phyloP scores from a whole-genome alignment of 306 rosid genomes.

The Carpinus fangiana region DNA sequence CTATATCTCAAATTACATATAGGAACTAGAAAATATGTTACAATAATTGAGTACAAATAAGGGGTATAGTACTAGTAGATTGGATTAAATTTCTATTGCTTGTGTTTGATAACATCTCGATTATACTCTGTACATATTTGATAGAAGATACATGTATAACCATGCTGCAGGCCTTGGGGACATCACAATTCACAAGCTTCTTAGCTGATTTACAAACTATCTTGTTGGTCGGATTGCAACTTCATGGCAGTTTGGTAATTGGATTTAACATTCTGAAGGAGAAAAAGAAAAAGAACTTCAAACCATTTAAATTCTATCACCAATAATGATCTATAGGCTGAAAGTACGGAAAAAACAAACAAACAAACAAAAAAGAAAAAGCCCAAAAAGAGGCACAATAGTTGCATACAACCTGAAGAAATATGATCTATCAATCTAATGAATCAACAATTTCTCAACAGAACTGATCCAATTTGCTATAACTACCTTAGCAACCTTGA shows the following conservation, averaged over 20 bases:
- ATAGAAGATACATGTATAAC: conserved; percentile 1
- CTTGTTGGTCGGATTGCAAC: conserved; percentile 35
- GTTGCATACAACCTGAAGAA: neutral
- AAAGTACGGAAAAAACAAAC: neutral
- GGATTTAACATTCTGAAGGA: conserved; percentile 66
- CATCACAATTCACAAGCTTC: conserved; percentile 13
- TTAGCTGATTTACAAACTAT: conserved; percentile 33
- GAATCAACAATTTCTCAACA: conserved; percentile 11
- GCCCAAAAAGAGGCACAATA: neutral
- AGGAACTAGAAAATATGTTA: no score
- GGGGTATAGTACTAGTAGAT: neutral
- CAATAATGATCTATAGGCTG: conserved; percentile 1
- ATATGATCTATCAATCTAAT: conserved; percentile 7
- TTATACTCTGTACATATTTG: neutral
- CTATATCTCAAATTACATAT: no score
- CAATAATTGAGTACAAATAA: no score
- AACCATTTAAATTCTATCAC: conserved; percentile 2
- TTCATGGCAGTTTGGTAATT: conserved; percentile 62
- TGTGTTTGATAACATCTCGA: neutral
- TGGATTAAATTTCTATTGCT: neutral
- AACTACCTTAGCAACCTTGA: neutral
- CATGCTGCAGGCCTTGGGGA: conserved; percentile 9
- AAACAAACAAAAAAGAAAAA: no score
- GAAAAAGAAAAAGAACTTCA: conserved; percentile 12
- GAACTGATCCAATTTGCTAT: neutral